Evolutionary conservation across 805 yeast species (phyloP), one percentile per base, ranked within the genome.

Genomic region (Tetrapisispora nanseiensis): DNA sequence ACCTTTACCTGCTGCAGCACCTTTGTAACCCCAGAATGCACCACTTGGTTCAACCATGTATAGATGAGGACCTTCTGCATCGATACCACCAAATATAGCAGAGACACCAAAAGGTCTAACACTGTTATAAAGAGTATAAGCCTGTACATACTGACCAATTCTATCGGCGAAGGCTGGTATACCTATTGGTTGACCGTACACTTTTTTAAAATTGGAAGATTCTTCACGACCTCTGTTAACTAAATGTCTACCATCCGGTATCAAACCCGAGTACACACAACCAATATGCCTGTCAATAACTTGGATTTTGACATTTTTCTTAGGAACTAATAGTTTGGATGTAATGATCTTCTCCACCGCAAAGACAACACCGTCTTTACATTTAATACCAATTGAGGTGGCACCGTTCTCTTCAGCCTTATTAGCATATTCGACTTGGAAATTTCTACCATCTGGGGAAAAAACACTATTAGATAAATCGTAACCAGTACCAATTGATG

Each of bases 1-100:
- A 37, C 99, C 99, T 63, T 90, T 92, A 49, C 99, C 99, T 4
- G 97, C 78, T 15, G 99, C 98, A 31, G 96, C 95, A 47, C 96
- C 98, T 42, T 76, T 73, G 67, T 92, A 92, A 40, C 99, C 99
- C 97, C 98, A 94, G 59, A 81, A 86, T 1, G 86, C 71, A 48
- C 99, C 99, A 62, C 94, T 84, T 54, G 99, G 98, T 63, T 92
- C 99, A 45, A 92, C 72, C 97, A 90, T 92, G 67, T 82, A 90
- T 54, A 92, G 74, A 62, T 90, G 97, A 18, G 94, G 76, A 11
- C 97, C 97, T 46, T 83, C 76, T 33, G 77, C 81, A 61, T 90
- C 97, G 38, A 85, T 77, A 51, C 98, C 98, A 40, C 97, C 98
- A 37, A 92, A 75, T 48, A 92, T 89, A 10, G 95, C 79, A 42